Base-by-base conservation (phyloP, 2,329 filamentous ascomycete genomes). In the Teratosphaeria destructans region DNA sequence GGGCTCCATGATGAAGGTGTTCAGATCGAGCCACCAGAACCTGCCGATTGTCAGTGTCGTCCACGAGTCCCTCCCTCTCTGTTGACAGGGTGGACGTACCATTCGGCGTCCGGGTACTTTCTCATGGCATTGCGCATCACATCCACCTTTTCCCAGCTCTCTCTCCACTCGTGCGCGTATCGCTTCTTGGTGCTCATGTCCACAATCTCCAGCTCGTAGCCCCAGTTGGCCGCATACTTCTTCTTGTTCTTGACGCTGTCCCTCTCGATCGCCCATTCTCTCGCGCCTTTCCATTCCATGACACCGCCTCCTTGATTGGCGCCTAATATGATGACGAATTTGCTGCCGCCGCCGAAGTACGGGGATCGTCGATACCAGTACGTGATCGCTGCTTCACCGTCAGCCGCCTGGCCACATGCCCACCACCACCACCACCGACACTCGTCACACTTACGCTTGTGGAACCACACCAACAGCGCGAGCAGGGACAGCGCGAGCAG, bases 91-190 rank as follows among this genome's bases (percentile, higher is more conserved):
- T 11, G 11, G 37, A 75, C 85, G 75, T 80, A 96, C 94, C 94
- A 99, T 79, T 99, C 93, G 37, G 93, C 94, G 64, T 95, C 82
- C 32, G 94, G 94, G 71, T 97, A 96, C 74, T 96, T 96, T 72
- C 86, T 84, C 82, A 99, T 86, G 53, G 88, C 86, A 62, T 90
- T 89, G 62, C 93, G 85, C 68, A 99, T 85, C 52, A 90, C 90
- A 73, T 99, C 94, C 62, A 96, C 92, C 79, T 97, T 99, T 76
- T 99, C 94, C 94, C 94, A 99, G 73, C 93, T 95, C 76, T 99
- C 94, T 70, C 94, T 85, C 94, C 94, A 99, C 76, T 99, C 94
- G 76, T 99, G 94, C 32, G 94, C 93, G 73, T 99, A 99, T 65
- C 92, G 86, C 78, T 96, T 97, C 82, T 96, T 96, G 58, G 92